These are phyloP conservation scores for Bretziella fagacearum DNA, from an alignment of 2,329 filamentous ascomycete species.

Conservation along the genomic window DNA sequence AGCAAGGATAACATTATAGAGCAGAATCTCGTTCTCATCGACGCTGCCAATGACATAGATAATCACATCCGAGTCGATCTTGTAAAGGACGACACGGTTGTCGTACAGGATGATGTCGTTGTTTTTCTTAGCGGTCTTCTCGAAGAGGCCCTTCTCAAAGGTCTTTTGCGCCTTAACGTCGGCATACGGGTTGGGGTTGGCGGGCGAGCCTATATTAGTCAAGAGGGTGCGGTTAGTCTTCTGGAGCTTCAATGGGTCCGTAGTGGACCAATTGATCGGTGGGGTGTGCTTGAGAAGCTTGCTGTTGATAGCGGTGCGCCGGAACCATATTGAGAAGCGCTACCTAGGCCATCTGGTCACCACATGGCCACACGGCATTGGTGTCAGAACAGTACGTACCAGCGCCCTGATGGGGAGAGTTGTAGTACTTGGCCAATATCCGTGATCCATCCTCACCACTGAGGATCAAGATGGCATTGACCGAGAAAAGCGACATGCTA, in stretches of 20 bases:
- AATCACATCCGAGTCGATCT: slow-evolving; percentile 95
- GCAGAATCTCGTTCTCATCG: slow-evolving; percentile 91
- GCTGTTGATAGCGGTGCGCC: too few relatives aligned
- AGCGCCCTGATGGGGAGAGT: slow-evolving; percentile 33
- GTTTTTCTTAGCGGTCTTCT: slow-evolving; percentile 91
- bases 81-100: slow-evolving; percentile 91
- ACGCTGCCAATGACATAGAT: slow-evolving; percentile 78
- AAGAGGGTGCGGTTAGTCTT: not conserved
- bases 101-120: slow-evolving; percentile 96
- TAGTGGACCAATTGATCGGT: not conserved
- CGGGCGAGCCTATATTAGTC: slow-evolving; percentile 18
- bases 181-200: slow-evolving; percentile 55
- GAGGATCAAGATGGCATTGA: slow-evolving; percentile 64
- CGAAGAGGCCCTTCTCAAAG: slow-evolving; percentile 88
- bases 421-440: slow-evolving; percentile 90
- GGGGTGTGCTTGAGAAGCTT: not conserved
- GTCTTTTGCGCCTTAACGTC: slow-evolving; percentile 86
- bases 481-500: slow-evolving; percentile 57
- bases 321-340: too few relatives aligned
- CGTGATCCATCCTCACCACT: slow-evolving; percentile 75
- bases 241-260: not conserved
- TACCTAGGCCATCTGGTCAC: too few relatives aligned
- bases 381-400: slow-evolving; percentile 21
- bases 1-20: slow-evolving; percentile 90
- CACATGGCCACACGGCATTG: too few relatives aligned